Evolutionary conservation across 108 stramenopile genomes (phyloP), one percentile per base, ranked within the genome.

Genomic region (Fistulifera pelliculosa): DNA sequence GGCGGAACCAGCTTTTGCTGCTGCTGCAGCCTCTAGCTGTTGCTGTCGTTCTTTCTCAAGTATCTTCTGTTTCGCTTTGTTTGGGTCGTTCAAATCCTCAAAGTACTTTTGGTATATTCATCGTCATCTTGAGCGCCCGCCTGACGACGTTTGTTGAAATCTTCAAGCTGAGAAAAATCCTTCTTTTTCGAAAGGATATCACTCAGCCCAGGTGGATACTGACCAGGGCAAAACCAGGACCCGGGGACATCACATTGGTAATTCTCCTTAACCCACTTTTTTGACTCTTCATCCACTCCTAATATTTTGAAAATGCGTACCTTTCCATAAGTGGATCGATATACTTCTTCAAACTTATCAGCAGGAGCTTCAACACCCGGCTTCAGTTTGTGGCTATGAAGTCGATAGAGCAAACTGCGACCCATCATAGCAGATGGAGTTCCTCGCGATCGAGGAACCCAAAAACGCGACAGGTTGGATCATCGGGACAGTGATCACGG

Each of bases 261-360:
- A 67, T 95, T 93, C 16, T 41, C 45, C 38, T 68, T 73, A 1
- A 85, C 85, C 91, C 91, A 95, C 18, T 54, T 64, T 70, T 85
- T 90, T 52, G 81, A 84, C 68, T 88, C 68, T 58, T 79, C 56
- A 18, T 75, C 71, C 4, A 95, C 89, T 28, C 76, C 75, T 47
- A 87, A 43, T 47, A 97, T 87, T 77, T 92, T 93, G 70, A 60
- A 99, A 61, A 99, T 96, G 43, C 98, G 91, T n/a, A 97, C 98
- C 54, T 94, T 94, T 52, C 95, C 94, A 77, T 95, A 95, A 60
- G 96, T 95, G 57, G 82, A 93, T 47, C 88, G 73, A 81, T 79
- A 96, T 0, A 93, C 95, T 70, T 92, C 88, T 62, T 81, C 49
- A 62, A 95, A 90, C 50, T 72, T 75, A 14, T 66, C 60, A 15